phyloP scores from a whole-genome alignment of 1,139 yeast species.

The Blastobotrys illinoisensis region DNA sequence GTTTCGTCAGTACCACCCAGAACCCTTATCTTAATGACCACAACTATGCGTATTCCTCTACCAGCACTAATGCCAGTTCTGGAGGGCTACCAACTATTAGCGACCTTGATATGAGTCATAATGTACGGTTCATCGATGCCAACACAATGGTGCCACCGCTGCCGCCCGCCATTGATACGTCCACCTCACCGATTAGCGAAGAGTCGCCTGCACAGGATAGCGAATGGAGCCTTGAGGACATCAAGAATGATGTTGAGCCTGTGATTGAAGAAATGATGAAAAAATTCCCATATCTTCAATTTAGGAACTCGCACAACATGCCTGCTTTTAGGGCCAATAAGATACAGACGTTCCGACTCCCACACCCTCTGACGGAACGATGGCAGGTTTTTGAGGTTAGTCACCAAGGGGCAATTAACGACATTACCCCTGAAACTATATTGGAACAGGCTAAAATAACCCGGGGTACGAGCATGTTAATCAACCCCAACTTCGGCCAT shows the following conservation, averaged over 20 bases:
- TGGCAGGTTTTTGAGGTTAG: slow-evolving; percentile 35
- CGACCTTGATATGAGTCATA: neutral
- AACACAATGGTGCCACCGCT: slow-evolving; percentile 2
- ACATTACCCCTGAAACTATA: slow-evolving; percentile 20
- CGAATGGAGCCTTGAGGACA: slow-evolving; percentile 34
- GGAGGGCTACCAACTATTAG: neutral
- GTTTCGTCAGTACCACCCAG: slow-evolving; percentile 1
- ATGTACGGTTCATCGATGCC: neutral
- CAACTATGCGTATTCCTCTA: slow-evolving; percentile 3
- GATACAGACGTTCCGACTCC: slow-evolving; percentile 21
- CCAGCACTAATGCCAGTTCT: slow-evolving; percentile 3
- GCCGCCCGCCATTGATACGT: neutral
- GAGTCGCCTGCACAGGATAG: slow-evolving; percentile 23
- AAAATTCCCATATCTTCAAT: slow-evolving; percentile 26
- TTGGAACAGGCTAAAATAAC: slow-evolving; percentile 15
- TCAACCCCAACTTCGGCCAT: neutral
- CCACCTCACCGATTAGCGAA: neutral
- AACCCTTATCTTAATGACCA: neutral
- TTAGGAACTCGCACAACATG: slow-evolving; percentile 16
- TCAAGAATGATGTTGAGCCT: slow-evolving; percentile 32
- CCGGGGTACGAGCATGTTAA: slow-evolving; percentile 1
- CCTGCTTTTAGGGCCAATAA: slow-evolving; percentile 23
- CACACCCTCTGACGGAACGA: slow-evolving; percentile 28
- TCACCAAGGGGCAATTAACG: slow-evolving; percentile 27
- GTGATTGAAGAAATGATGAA: slow-evolving; percentile 30